These are phyloP conservation scores for Colletotrichum aenigma DNA, from an alignment of 2,329 filamentous ascomycete genomes.

Conservation along the genomic window DNA sequence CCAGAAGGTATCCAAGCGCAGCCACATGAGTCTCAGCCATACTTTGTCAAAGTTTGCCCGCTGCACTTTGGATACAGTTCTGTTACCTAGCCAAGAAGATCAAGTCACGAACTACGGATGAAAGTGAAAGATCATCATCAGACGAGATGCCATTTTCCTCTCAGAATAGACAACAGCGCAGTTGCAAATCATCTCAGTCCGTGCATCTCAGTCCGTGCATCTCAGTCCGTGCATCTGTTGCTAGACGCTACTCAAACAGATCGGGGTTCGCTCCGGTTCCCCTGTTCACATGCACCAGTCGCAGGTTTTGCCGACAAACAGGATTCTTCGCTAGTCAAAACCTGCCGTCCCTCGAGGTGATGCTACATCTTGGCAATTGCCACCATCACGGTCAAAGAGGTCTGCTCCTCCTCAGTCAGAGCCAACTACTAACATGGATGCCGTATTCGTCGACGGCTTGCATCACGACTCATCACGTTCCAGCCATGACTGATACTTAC, in stretches of 20 bases:
- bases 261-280: not conserved
- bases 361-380: conserved; percentile 2
- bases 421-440: not conserved
- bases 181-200: not conserved
- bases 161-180: not conserved
- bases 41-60: not conserved
- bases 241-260: not conserved
- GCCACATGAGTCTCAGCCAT: not conserved
- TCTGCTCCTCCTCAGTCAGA: not conserved
- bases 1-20: not conserved
- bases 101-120: not conserved
- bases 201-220: not conserved
- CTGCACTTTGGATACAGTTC: not conserved
- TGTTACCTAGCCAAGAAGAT: not conserved
- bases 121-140: not conserved
- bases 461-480: not conserved
- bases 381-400: not conserved
- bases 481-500: not conserved
- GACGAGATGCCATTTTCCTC: not conserved
- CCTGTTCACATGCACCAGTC: not conserved
- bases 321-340: not conserved
- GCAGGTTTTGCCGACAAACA: not conserved
- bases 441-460: not conserved
- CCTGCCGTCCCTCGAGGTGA: not conserved
- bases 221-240: not conserved